Conservation (phyloP, 345 rosid genomes). For the Kernera saxatilis region DNA sequence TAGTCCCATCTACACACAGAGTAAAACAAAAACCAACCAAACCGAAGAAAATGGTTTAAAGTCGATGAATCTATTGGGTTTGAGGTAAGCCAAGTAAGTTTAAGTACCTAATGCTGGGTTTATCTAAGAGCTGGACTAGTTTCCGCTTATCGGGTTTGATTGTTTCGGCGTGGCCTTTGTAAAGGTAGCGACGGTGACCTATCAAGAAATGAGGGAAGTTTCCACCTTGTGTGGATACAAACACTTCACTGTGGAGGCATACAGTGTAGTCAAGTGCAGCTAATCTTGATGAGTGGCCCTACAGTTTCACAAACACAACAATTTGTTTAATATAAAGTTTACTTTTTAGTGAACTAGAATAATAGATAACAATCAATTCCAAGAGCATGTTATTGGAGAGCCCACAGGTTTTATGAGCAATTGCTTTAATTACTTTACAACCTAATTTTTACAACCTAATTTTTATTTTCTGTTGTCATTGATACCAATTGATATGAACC, state of each 20-base stretch:
- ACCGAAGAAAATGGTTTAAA: neutral
- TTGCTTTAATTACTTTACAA: neutral
- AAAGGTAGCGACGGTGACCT: slow-evolving; percentile 87
- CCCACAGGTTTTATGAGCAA: slow-evolving; percentile 15
- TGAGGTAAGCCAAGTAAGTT: neutral
- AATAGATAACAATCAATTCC: neutral
- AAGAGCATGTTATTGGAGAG: neutral
- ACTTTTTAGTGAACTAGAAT: neutral
- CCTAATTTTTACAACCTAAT: neutral
- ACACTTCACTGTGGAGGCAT: slow-evolving; percentile 92
- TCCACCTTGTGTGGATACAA: slow-evolving; percentile 98
- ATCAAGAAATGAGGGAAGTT: slow-evolving; percentile 95
- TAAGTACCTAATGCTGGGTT: slow-evolving; percentile 59
- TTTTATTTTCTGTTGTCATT: neutral
- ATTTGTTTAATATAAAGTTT: neutral
- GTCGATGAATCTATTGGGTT: neutral
- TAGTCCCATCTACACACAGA: slow-evolving; percentile 79
- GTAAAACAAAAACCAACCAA: neutral
- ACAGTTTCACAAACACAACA: slow-evolving; percentile 25
- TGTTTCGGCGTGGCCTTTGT: slow-evolving; percentile 89
- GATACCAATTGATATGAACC: neutral
- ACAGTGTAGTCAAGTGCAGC: slow-evolving; percentile 94
- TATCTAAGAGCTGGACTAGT: slow-evolving; percentile 80
- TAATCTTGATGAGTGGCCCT: slow-evolving; percentile 88
- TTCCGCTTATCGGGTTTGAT: slow-evolving; percentile 89